phyloP scores from a whole-genome alignment of 805 yeast species.

The Scheffersomyces ergatensis region DNA sequence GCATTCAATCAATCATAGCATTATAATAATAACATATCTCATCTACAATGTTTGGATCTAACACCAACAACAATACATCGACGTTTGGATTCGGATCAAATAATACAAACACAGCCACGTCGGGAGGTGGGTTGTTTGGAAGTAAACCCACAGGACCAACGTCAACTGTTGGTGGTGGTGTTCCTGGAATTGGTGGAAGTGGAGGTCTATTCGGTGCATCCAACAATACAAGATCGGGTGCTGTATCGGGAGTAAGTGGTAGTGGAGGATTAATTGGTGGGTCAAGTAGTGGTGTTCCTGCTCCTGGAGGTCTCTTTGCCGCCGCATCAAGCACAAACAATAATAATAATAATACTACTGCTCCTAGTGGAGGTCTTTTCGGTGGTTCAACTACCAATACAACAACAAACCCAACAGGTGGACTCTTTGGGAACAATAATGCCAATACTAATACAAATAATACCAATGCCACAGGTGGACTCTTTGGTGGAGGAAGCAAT shows the following conservation, averaged over 20 bases:
- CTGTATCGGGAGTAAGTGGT: conserved; percentile 7
- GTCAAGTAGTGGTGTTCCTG: background rate
- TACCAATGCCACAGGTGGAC: background rate
- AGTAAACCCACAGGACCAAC: conserved; percentile 6
- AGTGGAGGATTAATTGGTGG: conserved; percentile 29
- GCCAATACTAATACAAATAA: conserved; percentile 5
- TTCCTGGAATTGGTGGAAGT: conserved; percentile 19
- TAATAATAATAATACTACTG: background rate
- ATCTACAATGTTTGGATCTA: background rate
- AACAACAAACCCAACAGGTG: conserved; percentile 10
- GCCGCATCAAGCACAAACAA: conserved; percentile 1
- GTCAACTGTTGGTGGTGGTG: conserved; percentile 3
- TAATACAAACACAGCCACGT: conserved; percentile 1
- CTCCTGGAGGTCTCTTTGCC: conserved; percentile 13
- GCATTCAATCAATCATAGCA: background rate
- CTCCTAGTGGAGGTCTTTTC: conserved; percentile 7
- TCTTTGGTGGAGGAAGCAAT: conserved; percentile 5
- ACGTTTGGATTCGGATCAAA: background rate
- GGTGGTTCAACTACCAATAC: conserved; percentile 3
- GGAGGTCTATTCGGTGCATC: conserved; percentile 20
- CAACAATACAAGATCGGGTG: conserved; percentile 14
- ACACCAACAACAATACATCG: background rate
- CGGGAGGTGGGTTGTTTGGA: conserved; percentile 20
- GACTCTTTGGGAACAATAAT: conserved; percentile 18
- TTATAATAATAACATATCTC: too few species aligned